Evolutionary conservation across 106 monocot genomes (phyloP).

Genomic region (Allium sativum): DNA sequence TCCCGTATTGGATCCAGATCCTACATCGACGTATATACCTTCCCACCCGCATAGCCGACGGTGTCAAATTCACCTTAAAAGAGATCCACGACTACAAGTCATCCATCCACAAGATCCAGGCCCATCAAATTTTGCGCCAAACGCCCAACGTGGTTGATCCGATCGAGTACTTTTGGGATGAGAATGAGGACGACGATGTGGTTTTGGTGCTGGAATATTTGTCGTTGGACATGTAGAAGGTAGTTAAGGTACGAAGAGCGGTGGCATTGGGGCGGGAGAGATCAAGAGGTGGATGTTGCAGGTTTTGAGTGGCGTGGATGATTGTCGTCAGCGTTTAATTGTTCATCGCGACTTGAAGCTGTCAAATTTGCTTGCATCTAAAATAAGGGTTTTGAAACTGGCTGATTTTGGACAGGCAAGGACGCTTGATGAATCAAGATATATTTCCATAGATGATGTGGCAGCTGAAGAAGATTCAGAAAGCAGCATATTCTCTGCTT

Average conservation of each 20-base stretch:
- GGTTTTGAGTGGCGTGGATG: conserved; percentile 36
- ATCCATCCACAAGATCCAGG: conserved; percentile 70
- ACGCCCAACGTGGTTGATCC: conserved; percentile 58
- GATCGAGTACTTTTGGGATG: conserved; percentile 72
- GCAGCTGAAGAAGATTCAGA: conserved; percentile 7
- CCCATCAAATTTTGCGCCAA: conserved; percentile 37
- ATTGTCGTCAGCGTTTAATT: conserved; percentile 29
- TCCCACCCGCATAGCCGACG: conserved; percentile 62
- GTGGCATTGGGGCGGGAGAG: conserved; percentile 27
- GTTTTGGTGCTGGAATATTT: conserved; percentile 63
- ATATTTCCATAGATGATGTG: conserved; percentile 10
- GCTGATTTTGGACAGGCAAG: conserved; percentile 71
- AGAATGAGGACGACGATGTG: conserved; percentile 41
- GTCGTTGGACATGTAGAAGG: conserved; percentile 38
- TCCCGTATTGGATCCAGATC: conserved; percentile 68
- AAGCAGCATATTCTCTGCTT: too few relatives aligned
- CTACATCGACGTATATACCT: conserved; percentile 94
- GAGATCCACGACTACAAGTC: conserved; percentile 86
- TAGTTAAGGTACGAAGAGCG: conserved; percentile 30
- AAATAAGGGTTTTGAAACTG: conserved; percentile 40
- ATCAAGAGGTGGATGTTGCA: conserved; percentile 65
- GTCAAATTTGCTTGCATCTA: conserved; percentile 44
- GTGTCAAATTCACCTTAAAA: conserved; percentile 63
- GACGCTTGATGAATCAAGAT: conserved; percentile 39
- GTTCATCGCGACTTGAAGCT: conserved; percentile 74